phyloP scores from a whole-genome alignment of 192 early-diverging fungal species.

The Entrophospora sp. region DNA sequence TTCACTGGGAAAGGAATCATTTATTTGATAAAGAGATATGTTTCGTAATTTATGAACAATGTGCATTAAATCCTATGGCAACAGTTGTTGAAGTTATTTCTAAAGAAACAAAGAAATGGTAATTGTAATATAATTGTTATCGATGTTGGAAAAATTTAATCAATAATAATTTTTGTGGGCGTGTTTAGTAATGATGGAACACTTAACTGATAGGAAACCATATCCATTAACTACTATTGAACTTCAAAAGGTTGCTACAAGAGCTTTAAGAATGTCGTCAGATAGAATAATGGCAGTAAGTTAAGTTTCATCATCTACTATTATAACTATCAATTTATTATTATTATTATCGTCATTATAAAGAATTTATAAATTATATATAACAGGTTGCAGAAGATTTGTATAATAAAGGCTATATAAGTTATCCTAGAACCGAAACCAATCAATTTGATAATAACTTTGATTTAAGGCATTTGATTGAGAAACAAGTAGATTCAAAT shows the following conservation, averaged over 20 bases:
- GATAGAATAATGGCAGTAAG: conserved; percentile 68
- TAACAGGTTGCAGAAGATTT: conserved; percentile 74
- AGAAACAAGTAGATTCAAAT: conserved; percentile 43
- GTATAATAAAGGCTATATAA: conserved; percentile 83
- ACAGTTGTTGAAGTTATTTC: conserved; percentile 47
- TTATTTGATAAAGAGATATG: conserved; percentile 71
- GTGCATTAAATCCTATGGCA: conserved; percentile 45
- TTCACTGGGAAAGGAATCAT: conserved; percentile 64
- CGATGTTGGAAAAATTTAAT: background rate
- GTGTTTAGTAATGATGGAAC: too few relatives aligned
- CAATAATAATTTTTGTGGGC: background rate
- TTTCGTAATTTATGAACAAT: conserved; percentile 65
- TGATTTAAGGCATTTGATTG: conserved; percentile 54
- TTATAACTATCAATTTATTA: background rate
- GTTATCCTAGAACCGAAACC: conserved; percentile 96
- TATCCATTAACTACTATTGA: conserved; percentile 92
- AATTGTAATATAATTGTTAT: background rate
- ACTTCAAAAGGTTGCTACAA: conserved; percentile 74
- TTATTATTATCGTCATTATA: background rate
- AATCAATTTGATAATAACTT: conserved; percentile 78
- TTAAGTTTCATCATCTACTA: background rate
- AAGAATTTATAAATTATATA: background rate
- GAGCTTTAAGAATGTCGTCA: conserved; percentile 62
- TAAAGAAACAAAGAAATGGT: conserved; percentile 77
- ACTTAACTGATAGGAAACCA: conserved; percentile 60